phyloP scores from a whole-genome alignment of 805 yeast genomes.

The Millerago galiae region DNA sequence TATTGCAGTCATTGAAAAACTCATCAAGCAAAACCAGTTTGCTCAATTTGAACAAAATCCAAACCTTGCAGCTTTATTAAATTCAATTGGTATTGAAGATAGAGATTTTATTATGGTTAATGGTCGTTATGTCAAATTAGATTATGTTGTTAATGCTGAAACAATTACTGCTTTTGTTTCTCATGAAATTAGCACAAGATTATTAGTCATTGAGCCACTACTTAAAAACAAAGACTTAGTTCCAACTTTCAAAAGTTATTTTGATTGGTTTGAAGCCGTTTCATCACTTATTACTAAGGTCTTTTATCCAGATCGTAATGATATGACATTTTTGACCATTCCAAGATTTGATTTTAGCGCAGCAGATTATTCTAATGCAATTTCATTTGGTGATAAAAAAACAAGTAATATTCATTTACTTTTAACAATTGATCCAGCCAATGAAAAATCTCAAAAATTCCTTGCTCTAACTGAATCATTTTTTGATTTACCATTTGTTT shows the following conservation, averaged over 20 bases:
- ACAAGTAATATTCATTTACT: slow-evolving; percentile 45
- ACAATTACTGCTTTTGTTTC: slow-evolving; percentile 35
- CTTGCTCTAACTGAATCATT: slow-evolving; percentile 42
- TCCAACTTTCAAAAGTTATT: slow-evolving; percentile 12
- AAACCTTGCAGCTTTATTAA: slow-evolving; percentile 20
- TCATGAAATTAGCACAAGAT: slow-evolving; percentile 42
- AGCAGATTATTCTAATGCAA: slow-evolving; percentile 18
- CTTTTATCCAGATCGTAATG: slow-evolving; percentile 28
- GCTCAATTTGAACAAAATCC: slow-evolving; percentile 8
- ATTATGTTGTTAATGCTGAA: slow-evolving; percentile 16
- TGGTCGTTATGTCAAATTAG: slow-evolving; percentile 43
- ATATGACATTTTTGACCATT: slow-evolving; percentile 31
- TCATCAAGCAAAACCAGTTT: slow-evolving; percentile 10
- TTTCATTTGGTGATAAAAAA: slow-evolving; percentile 19
- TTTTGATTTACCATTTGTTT: slow-evolving; percentile 40
- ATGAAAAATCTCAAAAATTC: slow-evolving; percentile 60
- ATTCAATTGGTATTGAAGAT: slow-evolving; percentile 27
- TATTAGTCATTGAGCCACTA: slow-evolving; percentile 27
- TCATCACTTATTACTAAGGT: slow-evolving; percentile 38
- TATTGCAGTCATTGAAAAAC: slow-evolving; percentile 8
- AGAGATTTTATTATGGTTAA: slow-evolving; percentile 41
- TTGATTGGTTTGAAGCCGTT: slow-evolving; percentile 43
- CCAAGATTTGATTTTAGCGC: slow-evolving; percentile 42
- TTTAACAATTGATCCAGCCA: slow-evolving; percentile 65
- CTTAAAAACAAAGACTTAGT: slow-evolving; percentile 16